A percentile compares a stretch with the other conserved stretches of the same genome.
Evolutionary conservation across 164 flowering plant genomes (phyloP).

Genomic region (Houttuynia cordata): DNA sequence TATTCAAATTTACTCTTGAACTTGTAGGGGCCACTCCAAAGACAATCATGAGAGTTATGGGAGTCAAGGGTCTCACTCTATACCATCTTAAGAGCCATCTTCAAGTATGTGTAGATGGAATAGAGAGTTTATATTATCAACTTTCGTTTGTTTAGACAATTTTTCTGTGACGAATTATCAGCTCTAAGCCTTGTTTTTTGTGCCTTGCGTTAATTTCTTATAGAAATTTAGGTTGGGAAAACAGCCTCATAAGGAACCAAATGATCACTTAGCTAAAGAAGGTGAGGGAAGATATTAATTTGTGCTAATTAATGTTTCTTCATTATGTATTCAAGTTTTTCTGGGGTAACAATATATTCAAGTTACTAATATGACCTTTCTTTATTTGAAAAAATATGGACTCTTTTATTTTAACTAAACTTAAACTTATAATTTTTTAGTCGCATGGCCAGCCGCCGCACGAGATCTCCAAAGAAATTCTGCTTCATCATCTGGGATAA

Average conservation of each 20-base stretch:
- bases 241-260: slow-evolving; percentile 96
- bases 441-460: slow-evolving; percentile 33
- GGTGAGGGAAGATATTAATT: slow-evolving; percentile 25
- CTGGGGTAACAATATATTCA: too few species aligned
- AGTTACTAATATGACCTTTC: too few species aligned
- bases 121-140: too few species aligned
- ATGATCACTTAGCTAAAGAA: slow-evolving; percentile 76
- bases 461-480: slow-evolving; percentile 69
- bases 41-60: slow-evolving; percentile 98
- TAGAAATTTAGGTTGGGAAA: slow-evolving; percentile 99
- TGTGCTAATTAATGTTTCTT: too few species aligned
- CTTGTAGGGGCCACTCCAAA: slow-evolving; percentile 92
- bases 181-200: not conserved
- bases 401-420: too few species aligned
- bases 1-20: not conserved
- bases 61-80: slow-evolving; percentile 96
- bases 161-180: too few species aligned
- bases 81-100: slow-evolving; percentile 99
- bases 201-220: not conserved
- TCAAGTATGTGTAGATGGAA: slow-evolving; percentile 66
- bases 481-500: slow-evolving; percentile 67
- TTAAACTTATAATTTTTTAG: not conserved
- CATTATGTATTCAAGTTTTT: too few species aligned
- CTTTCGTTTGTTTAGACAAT: too few species aligned
- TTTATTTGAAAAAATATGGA: too few species aligned